A percentile compares a stretch with the other conserved stretches of the same genome.
These are phyloP conservation scores for Coemansia sp. DNA, from an alignment of 192 early-diverging fungal species.

Conservation along the genomic window DNA sequence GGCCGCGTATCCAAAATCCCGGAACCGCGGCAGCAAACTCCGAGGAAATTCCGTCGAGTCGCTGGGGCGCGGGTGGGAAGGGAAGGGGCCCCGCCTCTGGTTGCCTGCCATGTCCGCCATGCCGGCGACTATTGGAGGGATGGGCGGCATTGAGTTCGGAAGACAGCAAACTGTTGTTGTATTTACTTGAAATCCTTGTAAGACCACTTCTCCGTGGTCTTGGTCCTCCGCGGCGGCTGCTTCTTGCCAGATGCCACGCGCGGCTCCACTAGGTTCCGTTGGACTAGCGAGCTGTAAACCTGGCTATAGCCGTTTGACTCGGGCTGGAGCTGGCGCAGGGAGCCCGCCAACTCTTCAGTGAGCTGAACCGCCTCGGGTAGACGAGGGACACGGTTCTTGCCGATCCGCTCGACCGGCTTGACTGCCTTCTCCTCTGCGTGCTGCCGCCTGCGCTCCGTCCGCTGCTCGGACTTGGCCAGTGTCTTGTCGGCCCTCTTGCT, in stretches of 20 bases:
- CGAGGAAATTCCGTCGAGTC: too few species aligned
- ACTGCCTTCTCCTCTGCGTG: conserved; percentile 15
- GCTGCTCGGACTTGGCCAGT: conserved; percentile 16
- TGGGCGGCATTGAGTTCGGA: too few species aligned
- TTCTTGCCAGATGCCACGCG: conserved; percentile 5
- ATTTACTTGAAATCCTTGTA: conserved; percentile 41
- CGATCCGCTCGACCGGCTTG: conserved; percentile 26
- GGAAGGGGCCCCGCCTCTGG: too few species aligned
- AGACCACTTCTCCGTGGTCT: conserved; percentile 42
- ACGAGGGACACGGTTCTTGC: conserved; percentile 26
- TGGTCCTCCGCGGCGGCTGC: conserved; percentile 2
- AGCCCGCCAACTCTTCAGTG: conserved; percentile 32
- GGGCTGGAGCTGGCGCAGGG: conserved; percentile 41
- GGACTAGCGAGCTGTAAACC: conserved; percentile 33
- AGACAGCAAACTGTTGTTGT: too few species aligned
- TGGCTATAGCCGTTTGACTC: conserved; percentile 31
- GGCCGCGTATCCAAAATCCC: too few species aligned
- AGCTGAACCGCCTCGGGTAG: conserved; percentile 36
- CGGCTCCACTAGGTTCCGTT: conserved; percentile 43
- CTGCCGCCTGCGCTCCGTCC: conserved; percentile 20
- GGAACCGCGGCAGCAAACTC: too few species aligned
- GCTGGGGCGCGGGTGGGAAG: too few species aligned
- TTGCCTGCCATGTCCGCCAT: too few species aligned
- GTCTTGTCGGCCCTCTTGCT: conserved; percentile 41
- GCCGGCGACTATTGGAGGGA: too few species aligned